These are phyloP conservation scores for Eimeria brunetti DNA, from an alignment of 169 alveolate species.

Conservation along the genomic window DNA sequence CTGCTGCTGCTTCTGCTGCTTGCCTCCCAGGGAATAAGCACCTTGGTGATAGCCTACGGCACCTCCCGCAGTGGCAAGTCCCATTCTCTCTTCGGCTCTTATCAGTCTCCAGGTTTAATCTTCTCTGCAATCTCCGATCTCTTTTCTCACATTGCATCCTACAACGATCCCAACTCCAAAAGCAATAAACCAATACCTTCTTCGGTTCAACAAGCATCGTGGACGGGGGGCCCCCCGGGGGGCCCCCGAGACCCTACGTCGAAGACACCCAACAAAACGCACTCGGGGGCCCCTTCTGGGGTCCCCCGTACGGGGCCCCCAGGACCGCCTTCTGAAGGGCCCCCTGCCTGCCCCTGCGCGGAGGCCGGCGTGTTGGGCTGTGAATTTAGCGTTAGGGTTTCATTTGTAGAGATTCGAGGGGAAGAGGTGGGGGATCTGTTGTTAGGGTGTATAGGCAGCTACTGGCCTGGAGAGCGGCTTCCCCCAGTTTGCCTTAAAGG, in stretches of 20 bases:
- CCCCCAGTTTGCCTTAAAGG: constrained; percentile 33
- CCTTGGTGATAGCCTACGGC: constrained; percentile 54
- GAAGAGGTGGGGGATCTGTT: constrained; percentile 61
- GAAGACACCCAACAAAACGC: neutral
- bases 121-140: constrained; percentile 58
- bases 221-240: neutral
- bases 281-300: neutral
- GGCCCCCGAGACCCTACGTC: neutral
- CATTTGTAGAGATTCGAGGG: constrained; percentile 48
- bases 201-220: neutral
- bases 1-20: neutral
- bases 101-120: constrained; percentile 63
- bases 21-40: constrained; percentile 65
- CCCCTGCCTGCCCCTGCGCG: neutral
- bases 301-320: neutral
- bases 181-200: neutral
- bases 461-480: constrained; percentile 36
- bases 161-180: constrained; percentile 10
- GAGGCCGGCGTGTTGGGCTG: neutral
- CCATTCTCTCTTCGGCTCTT: constrained; percentile 51
- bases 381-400: constrained; percentile 60
- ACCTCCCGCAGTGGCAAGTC: constrained; percentile 67
- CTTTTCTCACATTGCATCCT: constrained; percentile 70
- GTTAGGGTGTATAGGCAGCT: constrained; percentile 14
- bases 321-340: neutral